phyloP scores from a whole-genome alignment of 306 rosid species.

The Cyclanthera cordifolia region DNA sequence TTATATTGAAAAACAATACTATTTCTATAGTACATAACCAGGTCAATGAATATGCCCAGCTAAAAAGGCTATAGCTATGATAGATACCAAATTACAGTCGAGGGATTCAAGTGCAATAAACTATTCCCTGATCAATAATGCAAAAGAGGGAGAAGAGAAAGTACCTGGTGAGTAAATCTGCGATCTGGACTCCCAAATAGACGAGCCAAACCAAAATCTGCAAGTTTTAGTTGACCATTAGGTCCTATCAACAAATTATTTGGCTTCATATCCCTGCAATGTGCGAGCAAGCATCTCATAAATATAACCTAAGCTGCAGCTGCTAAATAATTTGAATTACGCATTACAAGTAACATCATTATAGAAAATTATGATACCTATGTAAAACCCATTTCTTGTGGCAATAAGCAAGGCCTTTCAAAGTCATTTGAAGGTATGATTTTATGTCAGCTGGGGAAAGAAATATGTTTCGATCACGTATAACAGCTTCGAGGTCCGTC shows the following conservation, averaged over 20 bases:
- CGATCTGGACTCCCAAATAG: constrained; percentile 96
- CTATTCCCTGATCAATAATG: neutral
- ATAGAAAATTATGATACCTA: constrained; percentile 34
- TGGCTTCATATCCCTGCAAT: constrained; percentile 95
- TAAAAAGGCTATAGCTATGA: neutral
- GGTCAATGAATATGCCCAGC: neutral
- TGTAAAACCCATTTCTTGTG: constrained; percentile 96
- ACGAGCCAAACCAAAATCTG: constrained; percentile 95
- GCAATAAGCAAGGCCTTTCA: constrained; percentile 80
- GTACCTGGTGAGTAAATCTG: constrained; percentile 90
- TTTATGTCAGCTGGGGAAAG: constrained; percentile 86
- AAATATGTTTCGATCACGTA: constrained; percentile 77
- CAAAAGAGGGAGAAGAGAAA: constrained; percentile 13
- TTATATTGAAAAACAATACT: neutral
- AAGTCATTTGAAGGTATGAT: constrained; percentile 83
- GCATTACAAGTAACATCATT: neutral
- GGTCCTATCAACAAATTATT: constrained; percentile 90
- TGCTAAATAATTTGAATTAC: neutral
- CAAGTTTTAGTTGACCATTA: constrained; percentile 91
- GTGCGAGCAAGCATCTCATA: constrained; percentile 13
- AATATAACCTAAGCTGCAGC: constrained; percentile 15
- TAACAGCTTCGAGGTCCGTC: constrained; percentile 95
- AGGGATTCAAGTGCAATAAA: constrained; percentile 10
- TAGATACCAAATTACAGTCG: neutral
- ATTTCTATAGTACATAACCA: too few relatives aligned